Conservation (phyloP, 1,139 yeast genomes). For the Suhomyces maxii region DNA sequence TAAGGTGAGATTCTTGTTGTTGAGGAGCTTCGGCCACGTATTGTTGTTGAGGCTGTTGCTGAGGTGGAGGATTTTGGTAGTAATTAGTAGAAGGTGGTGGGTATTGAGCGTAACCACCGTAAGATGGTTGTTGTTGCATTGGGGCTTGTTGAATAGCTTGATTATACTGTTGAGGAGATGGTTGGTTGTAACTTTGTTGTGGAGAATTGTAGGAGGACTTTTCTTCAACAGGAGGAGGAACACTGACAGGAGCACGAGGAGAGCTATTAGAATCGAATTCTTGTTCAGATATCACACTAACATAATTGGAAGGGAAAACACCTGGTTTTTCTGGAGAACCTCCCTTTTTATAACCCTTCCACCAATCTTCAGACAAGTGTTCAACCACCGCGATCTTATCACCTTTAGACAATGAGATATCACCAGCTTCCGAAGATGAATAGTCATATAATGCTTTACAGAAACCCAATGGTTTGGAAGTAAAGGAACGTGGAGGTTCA, state of each 20-base stretch:
- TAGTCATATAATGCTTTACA: slow-evolving; percentile 74
- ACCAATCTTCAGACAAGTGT: slow-evolving; percentile 85
- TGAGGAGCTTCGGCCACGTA: slow-evolving; percentile 10
- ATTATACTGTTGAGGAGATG: slow-evolving; percentile 18
- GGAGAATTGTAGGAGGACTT: slow-evolving; percentile 21
- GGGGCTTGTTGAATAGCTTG: slow-evolving; percentile 10
- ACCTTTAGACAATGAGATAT: slow-evolving; percentile 63
- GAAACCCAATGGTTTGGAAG: slow-evolving; percentile 35
- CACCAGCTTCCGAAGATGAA: slow-evolving; percentile 69
- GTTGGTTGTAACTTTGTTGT: slow-evolving; percentile 16
- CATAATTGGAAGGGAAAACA: slow-evolving; percentile 89
- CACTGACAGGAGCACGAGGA: slow-evolving; percentile 11
- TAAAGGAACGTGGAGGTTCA: slow-evolving; percentile 22
- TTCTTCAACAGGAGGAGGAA: slow-evolving; percentile 8
- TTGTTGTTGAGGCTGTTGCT: slow-evolving; percentile 15
- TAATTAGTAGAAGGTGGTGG: slow-evolving; percentile 50
- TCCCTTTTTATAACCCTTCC: slow-evolving; percentile 64
- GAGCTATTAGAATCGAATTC: slow-evolving; percentile 25
- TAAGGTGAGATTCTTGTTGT: slow-evolving; percentile 37
- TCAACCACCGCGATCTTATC: slow-evolving; percentile 70
- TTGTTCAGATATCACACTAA: slow-evolving; percentile 45
- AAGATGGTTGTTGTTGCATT: slow-evolving; percentile 32
- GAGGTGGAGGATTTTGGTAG: slow-evolving; percentile 38
- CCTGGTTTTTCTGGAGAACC: slow-evolving; percentile 56
- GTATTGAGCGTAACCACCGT: slow-evolving; percentile 49